Evolutionary conservation across 192 early-diverging fungal genomes (phyloP), one percentile per base, ranked within the genome.

Genomic region (Backusella psychrophila): DNA sequence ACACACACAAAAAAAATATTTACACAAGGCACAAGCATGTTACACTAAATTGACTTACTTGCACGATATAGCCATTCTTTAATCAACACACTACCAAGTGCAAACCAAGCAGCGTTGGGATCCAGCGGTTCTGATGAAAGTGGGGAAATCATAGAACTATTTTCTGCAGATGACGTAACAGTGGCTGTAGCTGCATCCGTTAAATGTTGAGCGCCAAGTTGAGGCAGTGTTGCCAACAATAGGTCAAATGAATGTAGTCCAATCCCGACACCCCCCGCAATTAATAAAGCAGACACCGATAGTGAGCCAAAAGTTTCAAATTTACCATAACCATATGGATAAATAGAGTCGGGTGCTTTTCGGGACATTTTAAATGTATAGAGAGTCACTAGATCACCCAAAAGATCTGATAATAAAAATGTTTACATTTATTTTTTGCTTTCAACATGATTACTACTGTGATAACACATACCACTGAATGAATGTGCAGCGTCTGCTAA

Each of bases 401-500:
- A 36, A 31, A 92, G 81, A 77, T 92, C 91, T 82, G 68, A 26
- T 26, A 33, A 42, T 38, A 34, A 49, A 42, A 15, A 36, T 6
- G 17, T 29, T 11, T 68, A n/a, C 1, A 5, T 36, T 68, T 19
- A 9, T 15, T 68, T 31, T 67, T n/a, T 35, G n/a, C 36, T 36
- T 68, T 0, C 6, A n/a, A 29, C 7, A 33, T 33, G 33, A 33
- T 33, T 33, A 33, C 17, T 8, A 14, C 15, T 66, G 3, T 35
- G 33, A 33, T 6, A 68, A 71, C 44, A 63, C 56, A 63, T 81
- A 90, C 90, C 87, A 77, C 75, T 92, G 35, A 95, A 68, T 33
- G 93, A 94, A 82, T 95, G 94, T 5, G 88, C 88, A 0, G 93
- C 94, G 72, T 96, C 94, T 0, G 94, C 94, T 26, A 96, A 46